Base-by-base conservation (phyloP, 257 asterid genomes). In the Solanum appendiculatum region DNA sequence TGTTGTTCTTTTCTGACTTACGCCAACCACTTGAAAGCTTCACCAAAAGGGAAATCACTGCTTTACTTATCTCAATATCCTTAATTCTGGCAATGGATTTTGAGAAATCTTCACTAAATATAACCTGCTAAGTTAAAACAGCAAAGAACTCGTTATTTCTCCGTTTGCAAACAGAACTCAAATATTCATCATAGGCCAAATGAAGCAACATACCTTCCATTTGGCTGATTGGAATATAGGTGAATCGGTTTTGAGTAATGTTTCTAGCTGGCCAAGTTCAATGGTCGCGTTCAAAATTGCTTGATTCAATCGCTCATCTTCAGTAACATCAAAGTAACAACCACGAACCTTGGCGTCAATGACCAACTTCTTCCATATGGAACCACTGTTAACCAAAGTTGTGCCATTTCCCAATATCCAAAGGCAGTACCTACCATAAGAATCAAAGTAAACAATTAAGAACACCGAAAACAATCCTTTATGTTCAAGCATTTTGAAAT, bases 331-430 rank as follows among this genome's bases (percentile, higher is more conserved):
- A 86, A 91, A 87, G 87, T 90, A 95, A 86, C 95, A 92, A 42
- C 96, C 93, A 4, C 97, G 91, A 46, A 63, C 84, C 87, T 92
- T 88, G 46, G 97, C 92, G 83, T 95, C 94, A 36, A 86, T 0
- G 7, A 93, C 92, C 64, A 95, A 63, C 46, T 88, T 89, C 78
- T 39, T 75, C 98, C 98, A 95, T 46, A 95, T 85, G 12, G 97
- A 87, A 77, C 91, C 90, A 82, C 96, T 93, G 29, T 94, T 94
- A 18, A 88, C 44, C 85, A 94, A 87, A 1, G 99, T 94, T 31
- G 93, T 81, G 6, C 92, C 91, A 39, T 91, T 89, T 73, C 99
- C 98, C 73, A 96, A 23, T 86, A 96, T 90, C 98, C 98, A 94
- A 27, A 95, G 92, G 85, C 97, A 92, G 48, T 92, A 86, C 90